These are phyloP conservation scores for Diversispora epigaea DNA, from an alignment of 192 early-diverging fungal genomes.

Conservation along the genomic window DNA sequence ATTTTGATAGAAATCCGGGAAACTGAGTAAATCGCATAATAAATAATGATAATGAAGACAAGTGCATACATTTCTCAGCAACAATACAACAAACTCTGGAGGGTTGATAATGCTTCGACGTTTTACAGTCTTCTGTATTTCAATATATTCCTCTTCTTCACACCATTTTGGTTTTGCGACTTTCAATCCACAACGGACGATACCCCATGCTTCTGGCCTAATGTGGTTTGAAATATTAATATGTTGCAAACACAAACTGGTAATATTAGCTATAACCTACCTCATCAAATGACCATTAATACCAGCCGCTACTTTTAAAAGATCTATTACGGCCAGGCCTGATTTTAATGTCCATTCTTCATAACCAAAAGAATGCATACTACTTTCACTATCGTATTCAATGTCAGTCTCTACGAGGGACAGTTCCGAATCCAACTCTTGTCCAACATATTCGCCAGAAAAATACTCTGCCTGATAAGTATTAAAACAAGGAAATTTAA, in stretches of 20 bases:
- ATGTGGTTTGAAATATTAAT: slow-evolving; percentile 23
- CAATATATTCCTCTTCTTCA: slow-evolving; percentile 9
- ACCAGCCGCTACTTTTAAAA: slow-evolving; percentile 23
- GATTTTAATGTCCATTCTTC: slow-evolving; percentile 20
- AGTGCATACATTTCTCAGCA: slow-evolving; percentile 23
- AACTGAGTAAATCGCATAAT: neutral
- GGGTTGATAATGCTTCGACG: slow-evolving; percentile 7
- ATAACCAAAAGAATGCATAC: slow-evolving; percentile 8
- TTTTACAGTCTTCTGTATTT: slow-evolving; percentile 28
- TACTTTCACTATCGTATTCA: slow-evolving; percentile 24
- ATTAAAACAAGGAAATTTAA: slow-evolving; percentile 21
- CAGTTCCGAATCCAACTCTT: slow-evolving; percentile 26
- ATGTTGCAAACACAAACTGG: slow-evolving; percentile 14
- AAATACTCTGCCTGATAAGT: slow-evolving; percentile 27
- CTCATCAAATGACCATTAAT: slow-evolving; percentile 28
- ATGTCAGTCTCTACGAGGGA: slow-evolving; percentile 16
- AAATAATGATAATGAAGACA: slow-evolving; percentile 4
- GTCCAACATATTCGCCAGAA: slow-evolving; percentile 14
- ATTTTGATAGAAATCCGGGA: slow-evolving; percentile 19
- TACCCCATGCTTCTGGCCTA: slow-evolving; percentile 30
- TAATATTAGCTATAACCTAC: slow-evolving; percentile 21
- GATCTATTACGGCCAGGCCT: slow-evolving; percentile 23
- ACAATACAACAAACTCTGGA: slow-evolving; percentile 13
- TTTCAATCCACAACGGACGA: slow-evolving; percentile 19
- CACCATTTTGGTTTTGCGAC: slow-evolving; percentile 21